phyloP scores from a whole-genome alignment of 2,329 filamentous ascomycete species.

The Ophiocordyceps camponoti-leonardi region DNA sequence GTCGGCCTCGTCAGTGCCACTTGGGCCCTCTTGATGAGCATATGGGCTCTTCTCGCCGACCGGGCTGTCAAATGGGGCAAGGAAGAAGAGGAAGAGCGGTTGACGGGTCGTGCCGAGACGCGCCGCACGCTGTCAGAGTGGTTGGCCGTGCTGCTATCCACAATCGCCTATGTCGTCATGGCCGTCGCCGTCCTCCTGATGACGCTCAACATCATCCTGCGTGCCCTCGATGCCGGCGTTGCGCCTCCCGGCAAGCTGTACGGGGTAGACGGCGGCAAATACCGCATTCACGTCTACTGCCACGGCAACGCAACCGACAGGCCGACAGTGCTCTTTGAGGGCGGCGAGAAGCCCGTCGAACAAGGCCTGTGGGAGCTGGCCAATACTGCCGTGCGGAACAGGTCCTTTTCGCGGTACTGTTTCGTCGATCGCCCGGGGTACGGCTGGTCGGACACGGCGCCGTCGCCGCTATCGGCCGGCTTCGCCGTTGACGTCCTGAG shows the following conservation, averaged over 20 bases:
- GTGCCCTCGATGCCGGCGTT: slow-evolving; percentile 62
- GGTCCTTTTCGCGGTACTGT: slow-evolving; percentile 77
- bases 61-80: slow-evolving; percentile 83
- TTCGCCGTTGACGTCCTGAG: slow-evolving; percentile 83
- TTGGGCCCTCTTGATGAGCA: slow-evolving; percentile 62
- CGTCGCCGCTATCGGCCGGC: slow-evolving; percentile 80
- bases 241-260: slow-evolving; percentile 57
- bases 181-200: slow-evolving; percentile 54
- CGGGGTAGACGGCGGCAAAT: slow-evolving; percentile 69
- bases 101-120: slow-evolving; percentile 79
- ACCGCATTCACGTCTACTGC: slow-evolving; percentile 75
- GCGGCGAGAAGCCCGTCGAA: slow-evolving; percentile 64
- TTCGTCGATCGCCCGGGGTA: slow-evolving; percentile 88
- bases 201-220: slow-evolving; percentile 63
- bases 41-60: slow-evolving; percentile 68
- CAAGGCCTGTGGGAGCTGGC: slow-evolving; percentile 66
- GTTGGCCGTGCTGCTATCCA: slow-evolving; percentile 62
- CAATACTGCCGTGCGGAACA: slow-evolving; percentile 56
- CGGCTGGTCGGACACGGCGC: slow-evolving; percentile 77
- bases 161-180: slow-evolving; percentile 52
- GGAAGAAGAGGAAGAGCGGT: slow-evolving; percentile 74
- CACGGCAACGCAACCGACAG: slow-evolving; percentile 45
- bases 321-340: slow-evolving; percentile 79
- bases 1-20: slow-evolving; percentile 73
- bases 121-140: slow-evolving; percentile 71